Evolutionary conservation across 2,329 filamentous ascomycete species (phyloP).

Genomic region (Biscogniauxia marginata): DNA sequence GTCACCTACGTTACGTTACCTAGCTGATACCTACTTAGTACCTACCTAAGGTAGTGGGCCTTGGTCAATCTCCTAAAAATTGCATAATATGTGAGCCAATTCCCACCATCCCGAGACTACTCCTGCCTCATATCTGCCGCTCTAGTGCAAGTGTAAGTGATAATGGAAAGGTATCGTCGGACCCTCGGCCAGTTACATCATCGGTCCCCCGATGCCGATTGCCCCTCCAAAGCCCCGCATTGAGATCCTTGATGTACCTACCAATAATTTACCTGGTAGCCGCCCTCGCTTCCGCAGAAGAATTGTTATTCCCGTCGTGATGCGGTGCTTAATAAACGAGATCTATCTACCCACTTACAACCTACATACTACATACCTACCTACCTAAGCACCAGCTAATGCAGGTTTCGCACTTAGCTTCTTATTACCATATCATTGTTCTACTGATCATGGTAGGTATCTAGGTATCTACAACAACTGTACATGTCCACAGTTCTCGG

Average conservation of each 20-base stretch:
- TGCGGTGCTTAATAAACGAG: too few relatives aligned
- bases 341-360: background rate
- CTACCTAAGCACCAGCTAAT: background rate
- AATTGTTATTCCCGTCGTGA: too few relatives aligned
- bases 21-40: too few relatives aligned
- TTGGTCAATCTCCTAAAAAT: background rate
- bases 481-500: too few relatives aligned
- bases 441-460: background rate
- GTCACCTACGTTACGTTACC: too few relatives aligned
- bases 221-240: background rate
- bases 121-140: too few relatives aligned
- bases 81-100: background rate
- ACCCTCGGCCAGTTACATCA: background rate
- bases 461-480: background rate
- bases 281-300: too few relatives aligned
- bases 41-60: too few relatives aligned
- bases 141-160: background rate
- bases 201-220: background rate
- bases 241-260: background rate
- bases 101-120: background rate
- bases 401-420: background rate
- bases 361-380: background rate
- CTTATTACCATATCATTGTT: background rate
- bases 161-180: background rate
- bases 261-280: too few relatives aligned